Base-by-base conservation (phyloP, 495 filamentous ascomycete genomes). In the Cercophora scortea region DNA sequence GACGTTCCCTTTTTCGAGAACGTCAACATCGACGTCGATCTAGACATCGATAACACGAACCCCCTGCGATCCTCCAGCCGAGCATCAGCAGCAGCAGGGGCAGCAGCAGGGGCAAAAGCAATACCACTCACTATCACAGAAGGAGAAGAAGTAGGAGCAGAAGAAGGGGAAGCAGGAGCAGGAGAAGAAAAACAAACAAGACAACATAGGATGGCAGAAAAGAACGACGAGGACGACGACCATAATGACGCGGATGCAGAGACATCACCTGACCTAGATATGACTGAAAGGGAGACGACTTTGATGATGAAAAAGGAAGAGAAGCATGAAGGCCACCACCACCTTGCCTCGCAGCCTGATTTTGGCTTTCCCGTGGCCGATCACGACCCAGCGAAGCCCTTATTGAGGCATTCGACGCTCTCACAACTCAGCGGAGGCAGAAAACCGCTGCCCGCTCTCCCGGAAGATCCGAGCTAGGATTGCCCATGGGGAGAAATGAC, bases 371-470 rank as follows among this genome's bases (percentile, higher is more conserved):
- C 25, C 25, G 25, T 25, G 25, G 25, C 25, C 5, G 25, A 25
- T 25, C 25, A 25, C 25, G 25, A 25, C 25, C 25, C 25, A 25
- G 25, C 13, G 11, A 10, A 15, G 33, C 54, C 55, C 15, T 13
- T 52, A 25, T 18, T 25, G 2, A 48, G 50, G 1, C 50, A 50
- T 34, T 53, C 57, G 9, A 19, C 18, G 1, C 25, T 50, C 12
- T 49, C 55, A 18, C 62, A 60, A 33, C 18, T 56, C 16, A 50
- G 57, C n/a, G 57, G 55, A 15, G 61, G 61, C 16, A 64, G 68
- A 49, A 78, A 78, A 53, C 75, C 74, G 1, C 51, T 79, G n/a
- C 75, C 76, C 45, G 73, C 75, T 44, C 57, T 78, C n/a, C 74
- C 76, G 9, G 71, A 74, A 54, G 66, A 69, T 52, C 64, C 70